Base-by-base conservation (phyloP, 2,329 filamentous ascomycete genomes). In the Acephala macrosclerotiorum region DNA sequence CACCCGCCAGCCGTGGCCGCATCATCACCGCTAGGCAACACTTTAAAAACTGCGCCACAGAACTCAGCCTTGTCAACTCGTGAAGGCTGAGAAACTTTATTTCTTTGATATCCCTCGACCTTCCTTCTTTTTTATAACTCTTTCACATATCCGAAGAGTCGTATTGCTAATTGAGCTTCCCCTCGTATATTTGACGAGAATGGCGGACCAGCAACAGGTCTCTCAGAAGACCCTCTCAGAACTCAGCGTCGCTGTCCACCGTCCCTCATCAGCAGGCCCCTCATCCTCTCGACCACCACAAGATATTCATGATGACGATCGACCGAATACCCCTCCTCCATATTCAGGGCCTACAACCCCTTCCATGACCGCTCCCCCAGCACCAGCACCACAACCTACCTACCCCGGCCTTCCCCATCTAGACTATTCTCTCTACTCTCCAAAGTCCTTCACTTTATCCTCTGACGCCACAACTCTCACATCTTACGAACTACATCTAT, bases 371-470 rank as follows among this genome's bases (percentile, higher is more conserved):
- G 11, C 38, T n/a, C 57, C 62, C 11, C 33, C 61, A 20, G 35
- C 58, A 36, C 55, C 58, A 11, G 67, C 60, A 64, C 29, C 49
- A n/a, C 64, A 64, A 58, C n/a, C 64, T 6, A 58, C 33, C 20
- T 70, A 72, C 51, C 69, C 71, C 1, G 70, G 69, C 8, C 69
- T 76, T 14, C 74, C 74, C 0, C 64, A 60, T 16, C 67, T 76
- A 14, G 61, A 75, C 45, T 76, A 76, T 60, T 40, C 51, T 6
- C 72, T 75, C 51, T 87, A 87, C 74, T 77, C 77, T 7, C 85
- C 84, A 18, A 81, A 83, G 4, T 77, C 83, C 38, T 87, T 87
- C 72, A 80, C 81, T 53, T 77, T 86, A 2, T 85, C 83, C 0
- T 64, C 77, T 11, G 84, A 87, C 72, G 77, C 76, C 38, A 84